Evolutionary conservation across 2,329 filamentous ascomycete genomes (phyloP).

Genomic region (Aureobasidium sp.): DNA sequence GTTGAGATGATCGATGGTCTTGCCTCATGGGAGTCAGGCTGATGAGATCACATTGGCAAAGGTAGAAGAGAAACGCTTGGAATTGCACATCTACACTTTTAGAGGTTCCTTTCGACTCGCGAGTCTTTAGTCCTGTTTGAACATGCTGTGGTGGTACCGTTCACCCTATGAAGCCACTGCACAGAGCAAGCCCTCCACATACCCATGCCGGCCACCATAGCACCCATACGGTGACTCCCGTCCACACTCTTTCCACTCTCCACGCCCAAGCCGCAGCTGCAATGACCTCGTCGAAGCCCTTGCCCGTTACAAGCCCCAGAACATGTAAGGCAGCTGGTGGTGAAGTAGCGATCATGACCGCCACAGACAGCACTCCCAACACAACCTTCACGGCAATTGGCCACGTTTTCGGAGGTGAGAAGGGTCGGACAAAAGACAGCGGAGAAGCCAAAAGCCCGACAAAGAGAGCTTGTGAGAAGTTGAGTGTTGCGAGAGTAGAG

Average conservation of each 20-base stretch:
- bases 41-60: not conserved
- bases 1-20: not conserved
- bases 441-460: conserved; percentile 72
- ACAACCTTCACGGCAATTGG: not conserved
- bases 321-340: conserved; percentile 15
- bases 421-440: conserved; percentile 59
- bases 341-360: conserved; percentile 12
- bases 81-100: conserved; percentile 3
- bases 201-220: conserved; percentile 19
- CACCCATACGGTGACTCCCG: conserved; percentile 16
- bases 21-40: not conserved
- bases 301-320: conserved; percentile 8
- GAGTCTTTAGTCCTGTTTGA: not conserved
- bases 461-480: conserved; percentile 84
- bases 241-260: conserved; percentile 17
- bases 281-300: conserved; percentile 13
- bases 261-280: conserved; percentile 17
- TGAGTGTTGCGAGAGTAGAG: conserved; percentile 85
- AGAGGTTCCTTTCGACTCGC: not conserved
- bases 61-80: not conserved
- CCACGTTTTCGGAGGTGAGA: conserved; percentile 10
- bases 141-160: not conserved
- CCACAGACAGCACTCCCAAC: conserved; percentile 9
- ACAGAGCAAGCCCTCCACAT: conserved; percentile 15
- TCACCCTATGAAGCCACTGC: conserved; percentile 10